Conservation (phyloP, 306 rosid species). For the Quercus mongolica region DNA sequence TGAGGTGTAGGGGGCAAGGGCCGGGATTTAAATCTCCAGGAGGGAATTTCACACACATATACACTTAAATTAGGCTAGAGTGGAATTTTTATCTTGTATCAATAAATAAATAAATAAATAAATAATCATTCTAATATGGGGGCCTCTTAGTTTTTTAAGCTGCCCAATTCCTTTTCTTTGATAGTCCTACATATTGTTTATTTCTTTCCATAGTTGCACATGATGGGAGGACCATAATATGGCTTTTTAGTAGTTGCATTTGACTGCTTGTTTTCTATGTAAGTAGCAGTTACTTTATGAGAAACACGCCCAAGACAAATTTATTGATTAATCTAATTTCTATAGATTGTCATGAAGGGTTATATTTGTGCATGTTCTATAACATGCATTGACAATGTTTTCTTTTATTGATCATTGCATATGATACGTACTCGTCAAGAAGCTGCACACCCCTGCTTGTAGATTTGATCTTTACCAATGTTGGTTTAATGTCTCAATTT, state of each 20-base stretch:
- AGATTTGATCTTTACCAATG: background rate
- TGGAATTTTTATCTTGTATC: too few species aligned
- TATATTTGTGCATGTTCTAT: too few species aligned
- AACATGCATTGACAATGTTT: background rate
- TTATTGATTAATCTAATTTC: too few species aligned
- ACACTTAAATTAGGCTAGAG: too few species aligned
- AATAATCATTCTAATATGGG: background rate
- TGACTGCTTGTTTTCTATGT: background rate
- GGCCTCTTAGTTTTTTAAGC: background rate
- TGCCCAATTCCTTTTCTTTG: background rate
- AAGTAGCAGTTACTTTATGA: background rate
- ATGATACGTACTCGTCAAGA: background rate
- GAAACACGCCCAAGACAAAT: background rate
- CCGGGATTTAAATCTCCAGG: accelerated
- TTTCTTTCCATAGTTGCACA: background rate
- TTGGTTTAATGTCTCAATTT: background rate
- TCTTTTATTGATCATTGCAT: background rate
- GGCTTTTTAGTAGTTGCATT: background rate
- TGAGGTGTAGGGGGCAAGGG: too few species aligned
- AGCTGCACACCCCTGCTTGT: background rate
- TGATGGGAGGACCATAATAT: background rate
- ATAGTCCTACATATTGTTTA: background rate
- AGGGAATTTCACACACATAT: too few species aligned
- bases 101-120: background rate
- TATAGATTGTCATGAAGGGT: too few species aligned